phyloP scores from a whole-genome alignment of 2,329 filamentous ascomycete species.

The Chrysoporthe deuterocubensis region DNA sequence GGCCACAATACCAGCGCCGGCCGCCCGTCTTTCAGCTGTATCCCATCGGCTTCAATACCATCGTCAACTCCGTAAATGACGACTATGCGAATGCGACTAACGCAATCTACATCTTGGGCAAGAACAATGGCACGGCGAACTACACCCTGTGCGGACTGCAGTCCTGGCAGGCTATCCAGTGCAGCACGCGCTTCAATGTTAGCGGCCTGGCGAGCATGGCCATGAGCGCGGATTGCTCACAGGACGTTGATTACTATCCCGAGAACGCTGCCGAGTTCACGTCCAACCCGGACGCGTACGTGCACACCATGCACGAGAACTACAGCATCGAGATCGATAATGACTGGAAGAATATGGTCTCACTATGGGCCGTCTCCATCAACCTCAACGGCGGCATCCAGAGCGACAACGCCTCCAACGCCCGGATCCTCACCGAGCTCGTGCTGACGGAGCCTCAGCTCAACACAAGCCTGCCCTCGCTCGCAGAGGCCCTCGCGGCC shows the following conservation, averaged over 20 bases:
- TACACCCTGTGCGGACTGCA: slow-evolving; percentile 72
- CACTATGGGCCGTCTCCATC: slow-evolving; percentile 58
- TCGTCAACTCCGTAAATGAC: slow-evolving; percentile 56
- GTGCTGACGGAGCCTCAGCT: slow-evolving; percentile 49
- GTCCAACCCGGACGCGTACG: slow-evolving; percentile 59
- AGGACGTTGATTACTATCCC: slow-evolving; percentile 17
- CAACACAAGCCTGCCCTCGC: slow-evolving; percentile 60
- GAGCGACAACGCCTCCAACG: slow-evolving; percentile 62
- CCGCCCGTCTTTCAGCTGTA: slow-evolving; percentile 59
- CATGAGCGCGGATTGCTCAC: slow-evolving; percentile 62
- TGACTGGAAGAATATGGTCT: slow-evolving; percentile 61
- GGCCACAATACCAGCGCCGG: slow-evolving; percentile 51
- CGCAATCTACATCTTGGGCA: slow-evolving; percentile 69
- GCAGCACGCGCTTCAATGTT: slow-evolving; percentile 65
- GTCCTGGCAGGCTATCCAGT: slow-evolving; percentile 66
- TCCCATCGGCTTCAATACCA: slow-evolving; percentile 68
- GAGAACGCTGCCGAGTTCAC: slow-evolving; percentile 6
- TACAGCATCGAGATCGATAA: slow-evolving; percentile 33
- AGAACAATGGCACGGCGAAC: slow-evolving; percentile 44
- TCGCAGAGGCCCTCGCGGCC: slow-evolving; percentile 76
- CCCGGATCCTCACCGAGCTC: slow-evolving; percentile 61
- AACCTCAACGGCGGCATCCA: slow-evolving; percentile 59
- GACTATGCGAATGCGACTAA: slow-evolving; percentile 39
- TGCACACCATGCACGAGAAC: slow-evolving; percentile 43
- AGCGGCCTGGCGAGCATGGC: slow-evolving; percentile 61